Evolutionary conservation across 768 basidiomycete species (phyloP).

Genomic region (Tubosaeta sp.): DNA sequence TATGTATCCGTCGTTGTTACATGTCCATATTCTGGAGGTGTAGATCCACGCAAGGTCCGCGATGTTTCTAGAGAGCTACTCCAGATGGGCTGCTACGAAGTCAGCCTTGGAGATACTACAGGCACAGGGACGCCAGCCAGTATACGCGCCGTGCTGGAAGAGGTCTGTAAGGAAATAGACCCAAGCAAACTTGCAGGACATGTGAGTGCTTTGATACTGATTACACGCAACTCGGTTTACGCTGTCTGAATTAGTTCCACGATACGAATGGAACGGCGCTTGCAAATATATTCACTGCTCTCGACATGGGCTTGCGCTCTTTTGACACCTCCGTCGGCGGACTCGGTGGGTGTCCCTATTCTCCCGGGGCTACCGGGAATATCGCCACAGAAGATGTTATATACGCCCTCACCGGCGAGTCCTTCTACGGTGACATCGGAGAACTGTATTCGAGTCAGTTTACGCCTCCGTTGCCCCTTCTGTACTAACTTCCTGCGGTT

Average conservation of each 20-base stretch:
- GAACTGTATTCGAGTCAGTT: constrained; percentile 20
- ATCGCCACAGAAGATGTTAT: constrained; percentile 91
- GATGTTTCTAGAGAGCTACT: constrained; percentile 66
- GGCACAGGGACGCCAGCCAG: constrained; percentile 76
- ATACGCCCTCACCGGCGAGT: constrained; percentile 68
- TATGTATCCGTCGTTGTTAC: constrained; percentile 82
- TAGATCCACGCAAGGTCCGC: constrained; percentile 59
- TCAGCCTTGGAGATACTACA: constrained; percentile 89
- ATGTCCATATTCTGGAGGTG: constrained; percentile 84
- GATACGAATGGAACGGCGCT: constrained; percentile 86
- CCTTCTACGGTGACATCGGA: constrained; percentile 50
- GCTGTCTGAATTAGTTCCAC: constrained; percentile 58
- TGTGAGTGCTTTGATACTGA: constrained; percentile 24
- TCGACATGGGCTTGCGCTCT: constrained; percentile 71
- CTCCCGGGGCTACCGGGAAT: constrained; percentile 93
- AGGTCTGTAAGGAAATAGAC: constrained; percentile 57
- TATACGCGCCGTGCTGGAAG: constrained; percentile 64
- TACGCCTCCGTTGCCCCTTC: not conserved
- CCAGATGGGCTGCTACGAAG: constrained; percentile 94
- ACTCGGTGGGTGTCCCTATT: constrained; percentile 93
- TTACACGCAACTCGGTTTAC: not conserved
- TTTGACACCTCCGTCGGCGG: constrained; percentile 85
- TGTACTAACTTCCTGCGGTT: not conserved
- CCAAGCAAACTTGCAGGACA: constrained; percentile 67
- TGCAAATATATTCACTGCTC: constrained; percentile 68